These are phyloP conservation scores for Condylostoma magnum DNA, from an alignment of 169 alveolate species.

Conservation along the genomic window DNA sequence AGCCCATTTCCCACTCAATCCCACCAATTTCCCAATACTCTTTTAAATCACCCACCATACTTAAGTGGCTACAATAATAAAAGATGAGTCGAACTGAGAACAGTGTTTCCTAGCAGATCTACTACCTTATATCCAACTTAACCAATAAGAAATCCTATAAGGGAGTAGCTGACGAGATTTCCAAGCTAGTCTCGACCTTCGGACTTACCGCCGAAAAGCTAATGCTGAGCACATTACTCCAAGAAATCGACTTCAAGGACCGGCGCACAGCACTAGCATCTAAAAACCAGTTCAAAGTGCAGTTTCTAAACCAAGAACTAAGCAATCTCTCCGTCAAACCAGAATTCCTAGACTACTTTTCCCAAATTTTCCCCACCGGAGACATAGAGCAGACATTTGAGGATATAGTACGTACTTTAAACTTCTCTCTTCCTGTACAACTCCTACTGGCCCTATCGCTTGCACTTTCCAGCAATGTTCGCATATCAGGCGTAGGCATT, in stretches of 20 bases:
- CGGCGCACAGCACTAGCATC: conserved; percentile 25
- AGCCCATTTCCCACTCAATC: too few relatives aligned
- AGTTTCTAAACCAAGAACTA: conserved; percentile 20
- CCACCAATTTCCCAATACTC: too few relatives aligned
- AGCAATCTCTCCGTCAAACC: background rate
- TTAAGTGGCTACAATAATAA: too few relatives aligned
- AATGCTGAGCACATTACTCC: conserved; percentile 15
- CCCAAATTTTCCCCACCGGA: conserved; percentile 25
- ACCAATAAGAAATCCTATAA: conserved; percentile 29
- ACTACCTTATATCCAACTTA: conserved; percentile 11
- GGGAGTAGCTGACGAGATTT: conserved; percentile 8
- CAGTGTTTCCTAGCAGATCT: conserved; percentile 26
- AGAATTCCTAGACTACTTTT: conserved; percentile 26
- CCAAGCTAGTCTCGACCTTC: conserved; percentile 23
- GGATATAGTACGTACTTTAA: background rate
- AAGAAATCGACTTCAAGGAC: conserved; percentile 38
- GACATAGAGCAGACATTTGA: conserved; percentile 25
- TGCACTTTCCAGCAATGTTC: conserved; percentile 25
- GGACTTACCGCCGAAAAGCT: conserved; percentile 28
- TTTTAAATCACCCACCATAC: too few relatives aligned
- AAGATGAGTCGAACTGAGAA: conserved; percentile 23
- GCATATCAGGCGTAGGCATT: conserved; percentile 23
- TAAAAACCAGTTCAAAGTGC: conserved; percentile 34
- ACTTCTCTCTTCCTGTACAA: background rate
- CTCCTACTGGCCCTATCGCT: conserved; percentile 17